Conservation (phyloP, 805 yeast species). For the Wickerhamiella spandovensis region DNA sequence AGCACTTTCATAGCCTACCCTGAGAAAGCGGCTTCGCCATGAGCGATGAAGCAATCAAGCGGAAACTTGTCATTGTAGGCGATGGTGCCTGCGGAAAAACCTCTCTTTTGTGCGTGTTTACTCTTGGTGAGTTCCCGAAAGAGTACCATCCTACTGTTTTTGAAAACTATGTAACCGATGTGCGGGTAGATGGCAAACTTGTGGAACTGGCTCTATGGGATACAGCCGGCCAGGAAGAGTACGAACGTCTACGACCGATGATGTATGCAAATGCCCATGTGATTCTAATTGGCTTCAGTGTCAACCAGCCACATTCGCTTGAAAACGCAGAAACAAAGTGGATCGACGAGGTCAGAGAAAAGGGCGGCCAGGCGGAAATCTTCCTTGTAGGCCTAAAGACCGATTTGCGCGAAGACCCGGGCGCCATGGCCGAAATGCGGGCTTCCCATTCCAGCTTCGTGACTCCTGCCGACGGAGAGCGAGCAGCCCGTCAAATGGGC, state of each 20-base stretch:
- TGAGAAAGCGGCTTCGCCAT: background rate
- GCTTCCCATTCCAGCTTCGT: constrained; percentile 39
- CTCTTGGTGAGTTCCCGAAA: constrained; percentile 57
- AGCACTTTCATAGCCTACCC: background rate
- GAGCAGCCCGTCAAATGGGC: constrained; percentile 63
- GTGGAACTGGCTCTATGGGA: constrained; percentile 74
- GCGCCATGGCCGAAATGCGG: constrained; percentile 24
- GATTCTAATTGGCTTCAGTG: constrained; percentile 60
- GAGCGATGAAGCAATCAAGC: constrained; percentile 9
- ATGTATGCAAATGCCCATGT: constrained; percentile 70
- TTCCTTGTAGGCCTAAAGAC: constrained; percentile 69
- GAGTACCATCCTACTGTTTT: constrained; percentile 72
- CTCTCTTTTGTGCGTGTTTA: constrained; percentile 50
- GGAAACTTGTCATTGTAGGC: constrained; percentile 69
- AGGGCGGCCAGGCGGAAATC: constrained; percentile 68
- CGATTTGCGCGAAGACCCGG: constrained; percentile 45
- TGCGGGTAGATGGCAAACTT: constrained; percentile 34
- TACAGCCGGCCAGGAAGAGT: constrained; percentile 84
- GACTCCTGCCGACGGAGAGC: constrained; percentile 41
- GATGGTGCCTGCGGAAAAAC: constrained; percentile 92
- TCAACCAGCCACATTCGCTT: constrained; percentile 48
- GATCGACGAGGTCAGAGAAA: constrained; percentile 76
- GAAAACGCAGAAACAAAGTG: constrained; percentile 67
- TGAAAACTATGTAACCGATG: constrained; percentile 58
- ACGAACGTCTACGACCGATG: constrained; percentile 65